Base-by-base conservation (phyloP, 306 rosid genomes). In the Hippophae rhamnoides region DNA sequence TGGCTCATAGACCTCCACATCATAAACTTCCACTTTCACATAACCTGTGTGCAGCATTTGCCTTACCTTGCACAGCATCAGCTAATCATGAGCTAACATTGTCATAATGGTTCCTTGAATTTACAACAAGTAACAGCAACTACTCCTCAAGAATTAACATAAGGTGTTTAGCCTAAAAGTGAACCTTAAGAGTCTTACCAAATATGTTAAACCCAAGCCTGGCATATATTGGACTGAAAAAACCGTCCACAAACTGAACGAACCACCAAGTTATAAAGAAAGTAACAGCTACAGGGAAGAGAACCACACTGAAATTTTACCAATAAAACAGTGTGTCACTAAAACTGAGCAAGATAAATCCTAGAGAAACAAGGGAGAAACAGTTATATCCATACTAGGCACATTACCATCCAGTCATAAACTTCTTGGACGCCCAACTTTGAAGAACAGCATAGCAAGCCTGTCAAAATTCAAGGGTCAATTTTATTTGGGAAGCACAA, bases 371-470 rank as follows among this genome's bases (percentile, higher is more conserved):
- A 42, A 52, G 51, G 12, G 49, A 13, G 52, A 43, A 58, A 45
- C 7, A 18, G 31, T 43, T 47, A 47, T 23, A 47, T 53, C 58
- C 63, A 70, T 50, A 54, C 40, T 23, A 54, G 41, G 61, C 54
- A 47, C 14, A 64, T 77, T 77, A 77, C 82, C 78, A 72, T 77
- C 82, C 82, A 5, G 82, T 77, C 82, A 77, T 77, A 63, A 77
- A 77, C 74, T 77, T 77, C 70, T 77, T 69, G 23, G 82, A 77
- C 25, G 72, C 75, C 82, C 82, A 77, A 72, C 82, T 77, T 52
- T 65, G 82, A 45, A 77, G 82, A 47, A 77, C 82, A 46, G 82
- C 82, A 72, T 77, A 77, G 75, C 82, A 77, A 13, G 82, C 82
- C 82, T 77, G 75, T 60, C 43, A 41, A 51, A 52, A 61, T 45